These are phyloP conservation scores for Nigrospora oryzae DNA, from an alignment of 2,329 filamentous ascomycete species.

Conservation along the genomic window DNA sequence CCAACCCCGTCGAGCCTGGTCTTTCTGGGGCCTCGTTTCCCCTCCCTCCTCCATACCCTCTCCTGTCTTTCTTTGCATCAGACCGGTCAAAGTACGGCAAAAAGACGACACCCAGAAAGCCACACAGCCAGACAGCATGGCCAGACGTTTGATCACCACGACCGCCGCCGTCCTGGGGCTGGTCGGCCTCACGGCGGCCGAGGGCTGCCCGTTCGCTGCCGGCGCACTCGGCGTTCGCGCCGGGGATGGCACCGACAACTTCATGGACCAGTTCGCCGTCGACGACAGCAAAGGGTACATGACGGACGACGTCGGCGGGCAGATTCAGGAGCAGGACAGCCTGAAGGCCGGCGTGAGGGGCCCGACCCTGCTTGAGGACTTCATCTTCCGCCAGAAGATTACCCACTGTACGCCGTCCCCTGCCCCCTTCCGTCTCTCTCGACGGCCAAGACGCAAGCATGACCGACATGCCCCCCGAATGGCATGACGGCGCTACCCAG, in stretches of 20 bases:
- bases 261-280: conserved; percentile 27
- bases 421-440: not conserved
- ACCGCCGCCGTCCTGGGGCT: conserved; percentile 15
- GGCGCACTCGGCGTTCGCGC: conserved; percentile 15
- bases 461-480: no score
- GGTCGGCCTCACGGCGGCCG: conserved; percentile 14
- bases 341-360: conserved; percentile 44
- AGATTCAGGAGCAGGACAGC: conserved; percentile 58
- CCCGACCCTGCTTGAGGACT: conserved; percentile 52
- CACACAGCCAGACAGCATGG: conserved; percentile 11
- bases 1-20: no score
- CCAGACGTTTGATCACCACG: conserved; percentile 8
- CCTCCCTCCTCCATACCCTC: no score
- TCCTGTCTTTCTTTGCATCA: no score
- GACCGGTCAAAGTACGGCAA: no score
- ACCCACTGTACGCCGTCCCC: conserved; percentile 26
- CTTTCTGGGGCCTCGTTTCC: no score
- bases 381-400: conserved; percentile 55
- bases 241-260: conserved; percentile 10
- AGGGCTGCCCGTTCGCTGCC: conserved; percentile 22
- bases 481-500: no score
- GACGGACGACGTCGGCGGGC: conserved; percentile 61
- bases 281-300: conserved; percentile 47
- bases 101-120: no score
- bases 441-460: not conserved